phyloP scores from a whole-genome alignment of 768 basidiomycete genomes.

The Tubosaeta brunneosetosa region DNA sequence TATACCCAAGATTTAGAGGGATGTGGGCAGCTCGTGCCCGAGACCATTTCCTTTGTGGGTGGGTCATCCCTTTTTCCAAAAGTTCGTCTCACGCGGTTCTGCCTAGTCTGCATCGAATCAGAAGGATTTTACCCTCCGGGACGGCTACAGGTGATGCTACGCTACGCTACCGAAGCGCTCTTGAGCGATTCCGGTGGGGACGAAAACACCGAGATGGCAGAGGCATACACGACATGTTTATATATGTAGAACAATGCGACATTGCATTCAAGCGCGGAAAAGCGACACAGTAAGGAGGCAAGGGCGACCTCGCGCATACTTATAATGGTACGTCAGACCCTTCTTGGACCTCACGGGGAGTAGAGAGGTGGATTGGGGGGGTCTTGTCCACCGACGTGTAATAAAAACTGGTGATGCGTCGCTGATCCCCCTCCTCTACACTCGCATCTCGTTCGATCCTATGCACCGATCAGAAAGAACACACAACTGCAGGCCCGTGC shows the following conservation, averaged over 20 bases:
- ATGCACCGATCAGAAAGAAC: neutral
- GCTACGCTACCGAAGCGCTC: slow-evolving; percentile 55
- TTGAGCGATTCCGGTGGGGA: slow-evolving; percentile 39
- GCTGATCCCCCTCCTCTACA: slow-evolving; percentile 16
- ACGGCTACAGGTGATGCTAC: slow-evolving; percentile 73
- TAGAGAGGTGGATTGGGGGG: slow-evolving; percentile 31
- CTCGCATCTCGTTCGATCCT: slow-evolving; percentile 25
- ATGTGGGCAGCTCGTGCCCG: slow-evolving; percentile 72
- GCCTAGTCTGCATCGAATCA: slow-evolving; percentile 81
- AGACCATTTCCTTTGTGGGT: slow-evolving; percentile 90
- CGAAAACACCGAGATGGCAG: slow-evolving; percentile 54
- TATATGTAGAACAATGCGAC: neutral
- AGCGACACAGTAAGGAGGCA: neutral
- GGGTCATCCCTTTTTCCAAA: neutral
- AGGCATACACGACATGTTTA: slow-evolving; percentile 21
- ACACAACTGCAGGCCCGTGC: neutral
- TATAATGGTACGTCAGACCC: neutral
- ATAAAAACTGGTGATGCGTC: slow-evolving; percentile 34
- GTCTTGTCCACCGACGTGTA: slow-evolving; percentile 29
- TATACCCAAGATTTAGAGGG: slow-evolving; percentile 72
- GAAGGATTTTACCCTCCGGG: slow-evolving; percentile 86
- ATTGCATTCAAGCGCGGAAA: neutral
- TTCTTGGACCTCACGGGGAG: slow-evolving; percentile 9
- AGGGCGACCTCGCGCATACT: neutral
- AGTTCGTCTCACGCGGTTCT: neutral